Base-by-base conservation (phyloP, 345 rosid species). In the Hypericum perforatum region DNA sequence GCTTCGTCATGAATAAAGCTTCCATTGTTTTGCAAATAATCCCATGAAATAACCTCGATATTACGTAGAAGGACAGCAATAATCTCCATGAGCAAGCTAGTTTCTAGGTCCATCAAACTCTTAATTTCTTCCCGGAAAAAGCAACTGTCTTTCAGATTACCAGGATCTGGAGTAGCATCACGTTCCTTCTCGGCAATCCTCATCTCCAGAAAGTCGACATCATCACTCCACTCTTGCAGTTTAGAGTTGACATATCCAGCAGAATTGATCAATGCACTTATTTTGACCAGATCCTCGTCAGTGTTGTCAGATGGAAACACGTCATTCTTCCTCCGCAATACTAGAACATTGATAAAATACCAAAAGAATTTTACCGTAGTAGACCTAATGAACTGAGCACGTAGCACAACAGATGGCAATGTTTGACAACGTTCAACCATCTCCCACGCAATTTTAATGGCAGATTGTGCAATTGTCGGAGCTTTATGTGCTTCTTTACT, bases 191-290 rank as follows among this genome's bases (percentile, higher is more conserved):
- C 86, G 0, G 68, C 64, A 44, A 58, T 64, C 47, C 58, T 73
- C 85, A 80, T 78, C 70, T 84, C 92, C 13, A 84, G 56, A 56
- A 87, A 69, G 39, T 60, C 70, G 41, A 76, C 68, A 53, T 81
- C 89, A 58, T 87, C 96, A 63, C 83, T 76, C 96, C 96, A 81
- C 47, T 82, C 85, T 65, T 67, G 78, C 70, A 87, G 66, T 64
- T 78, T 79, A 13, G 69, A 76, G 66, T 74, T 82, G 11, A 84
- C 68, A 60, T 73, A 84, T 51, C 74, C 72, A 16, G 92, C 89
- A 29, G 82, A 73, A 56, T 87, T 87, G 57, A 84, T 79, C 1
- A 78, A 76, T 49, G 70, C 75, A 66, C 92, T 79, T 8, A 76
- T 72, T 66, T 70, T 76, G 54, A 61, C 46, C 16, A 81, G 56